These are phyloP conservation scores for Cystoderma amianthinum DNA, from an alignment of 768 basidiomycete species.

Conservation along the genomic window DNA sequence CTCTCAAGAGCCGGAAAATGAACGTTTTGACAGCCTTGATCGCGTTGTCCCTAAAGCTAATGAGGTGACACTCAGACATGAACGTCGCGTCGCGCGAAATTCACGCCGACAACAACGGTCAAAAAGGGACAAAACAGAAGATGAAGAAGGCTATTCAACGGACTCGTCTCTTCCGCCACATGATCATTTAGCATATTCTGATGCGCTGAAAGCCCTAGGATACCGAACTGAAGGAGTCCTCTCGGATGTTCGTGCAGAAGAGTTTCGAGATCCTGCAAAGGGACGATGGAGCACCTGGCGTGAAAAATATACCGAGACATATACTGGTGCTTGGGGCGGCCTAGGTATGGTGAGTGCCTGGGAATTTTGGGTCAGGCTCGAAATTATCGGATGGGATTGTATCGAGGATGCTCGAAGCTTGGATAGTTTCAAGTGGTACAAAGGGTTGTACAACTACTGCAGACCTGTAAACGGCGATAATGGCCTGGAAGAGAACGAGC, in stretches of 20 bases:
- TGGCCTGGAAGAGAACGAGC: slow-evolving; percentile 43
- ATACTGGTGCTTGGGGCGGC: slow-evolving; percentile 88
- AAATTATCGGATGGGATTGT: slow-evolving; percentile 85
- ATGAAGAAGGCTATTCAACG: slow-evolving; percentile 84
- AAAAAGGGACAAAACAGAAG: slow-evolving; percentile 17
- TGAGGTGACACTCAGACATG: slow-evolving; percentile 35
- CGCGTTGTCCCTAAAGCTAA: slow-evolving; percentile 40
- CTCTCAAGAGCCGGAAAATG: slow-evolving; percentile 14
- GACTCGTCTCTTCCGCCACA: slow-evolving; percentile 65
- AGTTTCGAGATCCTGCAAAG: slow-evolving; percentile 73
- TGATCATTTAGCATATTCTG: slow-evolving; percentile 63
- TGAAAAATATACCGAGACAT: slow-evolving; percentile 70
- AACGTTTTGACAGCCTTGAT: slow-evolving; percentile 59
- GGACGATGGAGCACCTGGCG: slow-evolving; percentile 72
- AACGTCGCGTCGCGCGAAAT: slow-evolving; percentile 53
- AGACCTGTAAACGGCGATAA: slow-evolving; percentile 33
- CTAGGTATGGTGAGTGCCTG: slow-evolving; percentile 82
- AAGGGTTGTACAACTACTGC: slow-evolving; percentile 72
- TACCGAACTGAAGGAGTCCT: slow-evolving; percentile 51
- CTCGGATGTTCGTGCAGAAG: slow-evolving; percentile 76
- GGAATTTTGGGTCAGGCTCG: slow-evolving; percentile 92
- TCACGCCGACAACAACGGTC: slow-evolving; percentile 45
- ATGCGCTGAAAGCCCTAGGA: slow-evolving; percentile 50
- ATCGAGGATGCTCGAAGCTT: slow-evolving; percentile 58
- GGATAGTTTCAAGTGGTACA: slow-evolving; percentile 83